Base-by-base conservation (phyloP, 371 early-diverging fungal genomes). In the Mortierella sp. region DNA sequence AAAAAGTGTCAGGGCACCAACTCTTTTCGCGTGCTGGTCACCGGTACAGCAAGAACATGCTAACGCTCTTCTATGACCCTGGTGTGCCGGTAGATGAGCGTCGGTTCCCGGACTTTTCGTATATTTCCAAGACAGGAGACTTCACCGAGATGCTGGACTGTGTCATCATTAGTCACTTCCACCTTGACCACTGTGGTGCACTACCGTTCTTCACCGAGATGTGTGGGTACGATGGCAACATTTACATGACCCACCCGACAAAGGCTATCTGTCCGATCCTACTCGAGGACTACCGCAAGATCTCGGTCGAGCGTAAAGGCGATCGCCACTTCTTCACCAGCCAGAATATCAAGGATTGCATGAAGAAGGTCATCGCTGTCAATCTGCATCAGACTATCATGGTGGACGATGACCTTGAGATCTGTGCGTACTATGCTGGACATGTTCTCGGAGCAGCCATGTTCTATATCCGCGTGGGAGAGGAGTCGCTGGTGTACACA, bases 361-460 rank as follows among this genome's bases (percentile, higher is more conserved):
- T 95, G 90, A 89, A 92, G 28, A 95, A 96, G 66, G 95, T 99
- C 19, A 92, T 89, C 2, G 88, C 96, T 10, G 86, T 99, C 50
- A 89, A 92, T 50, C 81, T 97, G 28, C 94, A 97, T 78, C 94
- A 98, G 69, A 94, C 93, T 0, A 82, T 96, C 57, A 83, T 86
- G 63, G 91, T 95, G 5, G 93, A 92, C 66, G 90, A 90, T 29
- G 91, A 93, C 43, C 80, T 95, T 12, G 93, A 93, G 71, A 90
- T 98, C 41, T 91, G 90, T 40, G 91, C 96, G 1, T 98, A 96
- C 71, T 98, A 98, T 81, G 99, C 99, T 4, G 99, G 99, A 0
- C 99, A 98, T 73, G 99, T 98, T 12, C 84, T 98, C n/a, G 99
- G 99, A 3, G 99, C 99, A 0, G 98, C 95, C 29, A 98, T 98